Conservation (phyloP, 2,329 filamentous ascomycete species). For the Ophiostoma piceae region DNA sequence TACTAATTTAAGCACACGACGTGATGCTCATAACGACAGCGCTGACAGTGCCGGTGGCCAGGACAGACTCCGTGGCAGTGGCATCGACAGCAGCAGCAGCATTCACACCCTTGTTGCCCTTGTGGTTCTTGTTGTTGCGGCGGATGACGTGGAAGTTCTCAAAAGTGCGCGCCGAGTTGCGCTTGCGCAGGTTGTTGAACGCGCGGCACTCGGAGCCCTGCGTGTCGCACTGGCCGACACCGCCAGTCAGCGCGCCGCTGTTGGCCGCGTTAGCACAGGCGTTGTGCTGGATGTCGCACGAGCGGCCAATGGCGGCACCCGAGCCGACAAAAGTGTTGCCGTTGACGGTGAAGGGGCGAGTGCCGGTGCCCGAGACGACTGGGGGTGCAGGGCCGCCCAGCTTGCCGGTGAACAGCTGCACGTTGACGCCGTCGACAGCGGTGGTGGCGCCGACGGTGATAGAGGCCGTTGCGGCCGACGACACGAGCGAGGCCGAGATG, state of each 20-base stretch:
- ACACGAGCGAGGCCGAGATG: neutral
- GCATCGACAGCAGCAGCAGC: neutral
- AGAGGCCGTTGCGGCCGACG: neutral
- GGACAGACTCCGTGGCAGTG: neutral
- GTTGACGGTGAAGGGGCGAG: conserved; percentile 7
- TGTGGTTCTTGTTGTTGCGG: neutral
- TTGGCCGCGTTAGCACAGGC: conserved; percentile 14
- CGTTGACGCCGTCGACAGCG: neutral
- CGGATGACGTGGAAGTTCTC: conserved; percentile 2
- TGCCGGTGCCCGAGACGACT: conserved; percentile 9
- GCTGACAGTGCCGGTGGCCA: neutral
- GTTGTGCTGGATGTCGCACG: conserved; percentile 15
- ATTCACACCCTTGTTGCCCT: neutral
- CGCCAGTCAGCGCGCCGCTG: conserved; percentile 8
- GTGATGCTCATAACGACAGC: conserved; percentile 6
- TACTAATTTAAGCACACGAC: neutral
- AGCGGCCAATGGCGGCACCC: conserved; percentile 4
- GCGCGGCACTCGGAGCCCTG: conserved; percentile 13
- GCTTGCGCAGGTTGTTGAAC: conserved; percentile 13
- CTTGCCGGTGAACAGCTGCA: conserved; percentile 12
- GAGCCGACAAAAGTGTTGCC: conserved; percentile 10
- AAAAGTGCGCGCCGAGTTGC: neutral
- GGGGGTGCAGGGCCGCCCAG: conserved; percentile 10
- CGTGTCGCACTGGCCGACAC: conserved; percentile 9
- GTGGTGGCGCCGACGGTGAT: neutral